Evolutionary conservation across 768 basidiomycete species (phyloP).

Genomic region (Leccinum broughii): DNA sequence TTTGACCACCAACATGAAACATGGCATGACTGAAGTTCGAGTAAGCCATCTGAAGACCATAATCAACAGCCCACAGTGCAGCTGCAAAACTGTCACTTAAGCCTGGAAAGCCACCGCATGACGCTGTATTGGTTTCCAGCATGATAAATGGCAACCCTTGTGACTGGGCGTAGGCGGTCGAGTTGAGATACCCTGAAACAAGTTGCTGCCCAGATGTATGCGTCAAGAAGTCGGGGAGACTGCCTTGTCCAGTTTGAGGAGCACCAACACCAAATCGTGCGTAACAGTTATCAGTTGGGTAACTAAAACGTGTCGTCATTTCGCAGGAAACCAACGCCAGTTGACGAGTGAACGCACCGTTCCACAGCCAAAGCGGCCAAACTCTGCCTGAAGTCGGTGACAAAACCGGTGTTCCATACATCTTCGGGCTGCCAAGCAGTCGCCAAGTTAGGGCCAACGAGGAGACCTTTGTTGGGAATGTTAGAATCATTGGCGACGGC

Average conservation of each 20-base stretch:
- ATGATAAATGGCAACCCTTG: conserved; percentile 49
- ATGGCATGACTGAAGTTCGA: conserved; percentile 46
- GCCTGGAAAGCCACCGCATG: conserved; percentile 49
- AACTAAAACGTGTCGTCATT: conserved; percentile 37
- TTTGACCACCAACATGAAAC: conserved; percentile 61
- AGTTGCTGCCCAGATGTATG: conserved; percentile 54
- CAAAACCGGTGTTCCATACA: conserved; percentile 54
- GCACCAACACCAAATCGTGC: conserved; percentile 46
- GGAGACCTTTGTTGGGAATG: conserved; percentile 43
- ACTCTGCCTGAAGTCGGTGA: conserved; percentile 40
- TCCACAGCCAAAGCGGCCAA: conserved; percentile 54
- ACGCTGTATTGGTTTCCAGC: conserved; percentile 59
- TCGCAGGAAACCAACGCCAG: not conserved
- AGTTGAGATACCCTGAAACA: conserved; percentile 51
- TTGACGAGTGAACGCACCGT: conserved; percentile 38
- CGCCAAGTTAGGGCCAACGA: conserved; percentile 65
- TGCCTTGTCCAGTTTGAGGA: conserved; percentile 42
- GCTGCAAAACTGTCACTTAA: conserved; percentile 61
- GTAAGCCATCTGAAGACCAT: conserved; percentile 52
- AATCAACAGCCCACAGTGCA: conserved; percentile 54
- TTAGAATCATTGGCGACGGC: conserved; percentile 43
- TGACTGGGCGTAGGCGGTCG: conserved; percentile 41
- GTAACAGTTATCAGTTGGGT: conserved; percentile 63
- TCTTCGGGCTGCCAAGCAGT: conserved; percentile 53
- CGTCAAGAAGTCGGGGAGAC: conserved; percentile 49